Percentiles rank a stretch among this genome's conserved stretches.
phyloP scores from a whole-genome alignment of 495 filamentous ascomycete genomes.

The Margaritispora aquatica region DNA sequence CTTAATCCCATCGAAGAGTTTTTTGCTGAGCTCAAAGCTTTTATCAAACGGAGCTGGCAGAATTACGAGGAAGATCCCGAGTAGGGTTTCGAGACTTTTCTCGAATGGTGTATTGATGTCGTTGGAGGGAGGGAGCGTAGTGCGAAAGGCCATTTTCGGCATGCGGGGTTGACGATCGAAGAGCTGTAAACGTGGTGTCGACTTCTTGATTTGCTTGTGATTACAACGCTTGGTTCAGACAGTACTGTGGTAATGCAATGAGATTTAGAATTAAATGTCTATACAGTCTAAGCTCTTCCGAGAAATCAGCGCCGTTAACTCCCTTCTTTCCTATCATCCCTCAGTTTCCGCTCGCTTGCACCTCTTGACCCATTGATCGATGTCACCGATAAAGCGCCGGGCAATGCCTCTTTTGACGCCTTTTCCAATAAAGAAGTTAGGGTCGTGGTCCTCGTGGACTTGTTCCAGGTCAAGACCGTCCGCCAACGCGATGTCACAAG shows the following conservation, averaged over 20 bases:
- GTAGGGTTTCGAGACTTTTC: constrained; percentile 17
- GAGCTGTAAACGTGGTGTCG: constrained; percentile 2
- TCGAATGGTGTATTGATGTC: constrained; percentile 23
- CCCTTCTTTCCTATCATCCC: background rate
- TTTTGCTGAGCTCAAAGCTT: constrained; percentile 24
- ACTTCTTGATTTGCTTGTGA: background rate
- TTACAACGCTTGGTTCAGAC: too few species aligned
- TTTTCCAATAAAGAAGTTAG: constrained; percentile 14
- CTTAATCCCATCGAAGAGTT: constrained; percentile 15
- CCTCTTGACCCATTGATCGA: constrained; percentile 24
- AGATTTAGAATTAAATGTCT: too few species aligned
- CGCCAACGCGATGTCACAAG: constrained; percentile 3
- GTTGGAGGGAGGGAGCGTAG: constrained; percentile 11
- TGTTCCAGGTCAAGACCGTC: constrained; percentile 14
- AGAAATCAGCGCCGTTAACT: background rate
- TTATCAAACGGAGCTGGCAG: constrained; percentile 21
- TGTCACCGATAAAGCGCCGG: constrained; percentile 18
- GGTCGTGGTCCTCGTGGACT: constrained; percentile 21
- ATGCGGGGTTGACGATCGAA: constrained; percentile 12
- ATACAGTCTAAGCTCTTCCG: too few species aligned
- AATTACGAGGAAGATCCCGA: constrained; percentile 8
- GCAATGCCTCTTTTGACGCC: constrained; percentile 16
- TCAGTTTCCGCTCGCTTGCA: background rate
- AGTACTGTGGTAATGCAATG: too few species aligned
- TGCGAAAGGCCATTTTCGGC: constrained; percentile 19